These are phyloP conservation scores for Kodamaea kakaduensis DNA, from an alignment of 805 yeast species.

Conservation along the genomic window DNA sequence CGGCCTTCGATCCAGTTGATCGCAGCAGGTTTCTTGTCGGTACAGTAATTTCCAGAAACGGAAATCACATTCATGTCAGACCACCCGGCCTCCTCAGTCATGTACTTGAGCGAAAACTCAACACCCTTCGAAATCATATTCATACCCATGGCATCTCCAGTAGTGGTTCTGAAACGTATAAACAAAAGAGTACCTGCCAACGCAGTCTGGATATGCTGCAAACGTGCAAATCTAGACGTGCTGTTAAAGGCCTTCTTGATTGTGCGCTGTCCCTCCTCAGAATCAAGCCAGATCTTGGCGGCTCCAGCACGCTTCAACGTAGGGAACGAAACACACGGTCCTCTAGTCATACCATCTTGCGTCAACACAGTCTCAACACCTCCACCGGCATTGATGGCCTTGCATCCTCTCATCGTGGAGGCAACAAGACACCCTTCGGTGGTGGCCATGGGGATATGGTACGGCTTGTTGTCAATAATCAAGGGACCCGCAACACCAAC, in stretches of 20 bases:
- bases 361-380: slow-evolving; percentile 91
- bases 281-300: slow-evolving; percentile 92
- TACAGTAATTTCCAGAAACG: slow-evolving; percentile 95
- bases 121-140: slow-evolving; percentile 99
- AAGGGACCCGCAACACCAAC: slow-evolving; percentile 98
- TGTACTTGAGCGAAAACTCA: slow-evolving; percentile 75
- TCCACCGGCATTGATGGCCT: slow-evolving; percentile 95
- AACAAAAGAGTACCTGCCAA: slow-evolving; percentile 88
- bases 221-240: slow-evolving; percentile 94
- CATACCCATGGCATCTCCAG: slow-evolving; percentile 99
- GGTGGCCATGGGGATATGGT: slow-evolving; percentile 97
- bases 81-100: slow-evolving; percentile 89
- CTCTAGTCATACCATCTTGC: slow-evolving; percentile 98
- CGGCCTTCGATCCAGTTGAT: slow-evolving; percentile 99
- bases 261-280: slow-evolving; percentile 82
- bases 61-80: slow-evolving; percentile 90
- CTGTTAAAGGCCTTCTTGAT: slow-evolving; percentile 91
- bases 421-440: slow-evolving; percentile 99
- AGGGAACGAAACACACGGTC: slow-evolving; percentile 94
- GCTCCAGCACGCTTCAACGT: slow-evolving; percentile 84
- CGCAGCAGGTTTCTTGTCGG: slow-evolving; percentile 97
- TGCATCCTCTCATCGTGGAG: slow-evolving; percentile 98
- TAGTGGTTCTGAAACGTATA: slow-evolving; percentile 94
- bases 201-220: slow-evolving; percentile 87
- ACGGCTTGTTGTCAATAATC: slow-evolving; percentile 81